Evolutionary conservation across 805 yeast genomes (phyloP).

Genomic region (Kuraishia ogatae): DNA sequence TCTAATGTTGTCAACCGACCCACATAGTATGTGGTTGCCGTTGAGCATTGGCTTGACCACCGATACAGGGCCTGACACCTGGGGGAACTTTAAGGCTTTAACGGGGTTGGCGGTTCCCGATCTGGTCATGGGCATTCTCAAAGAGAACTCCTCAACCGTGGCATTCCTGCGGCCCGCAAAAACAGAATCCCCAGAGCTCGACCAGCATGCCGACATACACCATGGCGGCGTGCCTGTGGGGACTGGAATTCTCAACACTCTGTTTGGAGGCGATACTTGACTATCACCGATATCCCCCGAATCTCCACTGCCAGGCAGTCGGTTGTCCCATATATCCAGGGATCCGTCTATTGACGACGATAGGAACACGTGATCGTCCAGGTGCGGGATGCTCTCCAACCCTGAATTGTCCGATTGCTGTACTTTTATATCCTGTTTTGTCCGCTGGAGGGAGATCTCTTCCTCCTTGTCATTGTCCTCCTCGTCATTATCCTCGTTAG

Average conservation of each 20-base stretch:
- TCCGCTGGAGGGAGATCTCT: conserved; percentile 5
- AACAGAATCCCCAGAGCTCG: conserved; percentile 67
- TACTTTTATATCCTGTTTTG: background rate
- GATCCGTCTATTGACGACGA: conserved; percentile 81
- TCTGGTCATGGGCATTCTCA: conserved; percentile 45
- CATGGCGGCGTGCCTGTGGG: conserved; percentile 81
- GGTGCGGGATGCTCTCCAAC: background rate
- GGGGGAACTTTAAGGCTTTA: conserved; percentile 65
- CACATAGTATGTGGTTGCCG: conserved; percentile 71
- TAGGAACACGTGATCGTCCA: conserved; percentile 46
- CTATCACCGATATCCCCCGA: background rate
- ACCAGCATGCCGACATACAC: conserved; percentile 89
- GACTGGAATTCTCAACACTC: conserved; percentile 24
- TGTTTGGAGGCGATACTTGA: conserved; percentile 6
- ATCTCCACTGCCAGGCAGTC: conserved; percentile 27
- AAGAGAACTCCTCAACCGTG: conserved; percentile 66
- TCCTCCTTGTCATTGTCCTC: conserved; percentile 13
- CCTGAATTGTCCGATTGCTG: background rate
- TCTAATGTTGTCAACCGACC: conserved; percentile 84
- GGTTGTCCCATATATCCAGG: conserved; percentile 72
- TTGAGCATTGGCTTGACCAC: conserved; percentile 76
- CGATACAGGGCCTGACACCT: conserved; percentile 85
- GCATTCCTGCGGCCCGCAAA: conserved; percentile 89
- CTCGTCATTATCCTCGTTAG: conserved; percentile 7
- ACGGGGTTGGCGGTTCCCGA: conserved; percentile 27